Percentiles rank a stretch among this genome's conserved stretches.
phyloP scores from a whole-genome alignment of 2,329 filamentous ascomycete species.

The Microcyclospora tardicrescens region DNA sequence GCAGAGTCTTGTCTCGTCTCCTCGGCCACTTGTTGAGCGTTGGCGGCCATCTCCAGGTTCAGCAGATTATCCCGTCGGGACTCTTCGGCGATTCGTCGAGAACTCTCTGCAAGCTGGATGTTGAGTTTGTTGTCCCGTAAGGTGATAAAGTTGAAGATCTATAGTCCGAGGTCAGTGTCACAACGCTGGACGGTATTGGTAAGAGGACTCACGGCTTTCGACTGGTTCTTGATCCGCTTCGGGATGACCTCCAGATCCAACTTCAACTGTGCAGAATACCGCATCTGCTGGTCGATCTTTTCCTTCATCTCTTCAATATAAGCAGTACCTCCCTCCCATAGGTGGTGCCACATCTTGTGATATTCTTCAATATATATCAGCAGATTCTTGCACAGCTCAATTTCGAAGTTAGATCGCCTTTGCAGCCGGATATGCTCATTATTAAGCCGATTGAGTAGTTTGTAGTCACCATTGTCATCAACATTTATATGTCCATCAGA shows the following conservation, averaged over 20 bases:
- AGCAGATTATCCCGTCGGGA: constrained; percentile 21
- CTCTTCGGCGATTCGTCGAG: constrained; percentile 22
- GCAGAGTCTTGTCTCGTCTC: constrained; percentile 24
- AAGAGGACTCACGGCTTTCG: constrained; percentile 15
- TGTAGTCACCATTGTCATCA: constrained; percentile 23
- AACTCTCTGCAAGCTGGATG: constrained; percentile 21
- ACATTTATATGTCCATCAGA: constrained; percentile 20
- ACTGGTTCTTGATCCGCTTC: constrained; percentile 24
- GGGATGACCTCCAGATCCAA: constrained; percentile 21
- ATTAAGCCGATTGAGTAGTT: constrained; percentile 22
- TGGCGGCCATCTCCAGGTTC: constrained; percentile 22
- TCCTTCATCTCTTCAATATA: constrained; percentile 24
- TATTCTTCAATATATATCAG: constrained; percentile 22
- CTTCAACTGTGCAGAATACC: constrained; percentile 21
- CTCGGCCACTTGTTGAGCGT: constrained; percentile 22
- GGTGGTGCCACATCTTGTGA: constrained; percentile 14
- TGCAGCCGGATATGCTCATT: constrained; percentile 21
- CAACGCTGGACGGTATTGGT: background rate
- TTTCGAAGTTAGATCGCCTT: constrained; percentile 20
- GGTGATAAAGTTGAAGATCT: constrained; percentile 23
- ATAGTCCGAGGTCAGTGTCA: background rate
- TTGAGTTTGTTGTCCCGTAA: constrained; percentile 22
- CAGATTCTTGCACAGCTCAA: constrained; percentile 21
- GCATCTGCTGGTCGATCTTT: constrained; percentile 22
- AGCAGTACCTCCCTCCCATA: constrained; percentile 21